phyloP scores from a whole-genome alignment of 2,329 filamentous ascomycete genomes.

The Sporothrix variecibatus region DNA sequence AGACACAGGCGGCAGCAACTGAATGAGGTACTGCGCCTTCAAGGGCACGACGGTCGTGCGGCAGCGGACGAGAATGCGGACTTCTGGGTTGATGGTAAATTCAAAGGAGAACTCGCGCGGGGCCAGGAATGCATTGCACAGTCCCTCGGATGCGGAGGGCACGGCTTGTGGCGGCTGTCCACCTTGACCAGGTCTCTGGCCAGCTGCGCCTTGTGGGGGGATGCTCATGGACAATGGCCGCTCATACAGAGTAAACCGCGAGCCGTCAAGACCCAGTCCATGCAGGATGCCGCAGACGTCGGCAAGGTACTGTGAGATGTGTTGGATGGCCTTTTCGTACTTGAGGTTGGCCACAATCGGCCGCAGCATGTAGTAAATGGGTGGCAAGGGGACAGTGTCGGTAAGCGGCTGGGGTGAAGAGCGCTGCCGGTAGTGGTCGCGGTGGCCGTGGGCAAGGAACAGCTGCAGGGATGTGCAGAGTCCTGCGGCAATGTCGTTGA shows the following conservation, averaged over 20 bases:
- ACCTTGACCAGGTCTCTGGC: slow-evolving; percentile 43
- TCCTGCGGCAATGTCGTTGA: slow-evolving; percentile 57
- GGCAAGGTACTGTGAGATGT: slow-evolving; percentile 46
- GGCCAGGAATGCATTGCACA: slow-evolving; percentile 48
- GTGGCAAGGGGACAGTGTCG: slow-evolving; percentile 43
- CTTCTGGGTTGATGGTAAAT: slow-evolving; percentile 48
- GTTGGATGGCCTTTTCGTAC: slow-evolving; percentile 45
- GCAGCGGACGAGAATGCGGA: slow-evolving; percentile 47
- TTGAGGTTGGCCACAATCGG: slow-evolving; percentile 54
- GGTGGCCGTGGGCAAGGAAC: slow-evolving; percentile 76
- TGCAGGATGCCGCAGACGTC: slow-evolving; percentile 48
- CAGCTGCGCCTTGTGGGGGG: neutral
- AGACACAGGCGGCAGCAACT: slow-evolving; percentile 40
- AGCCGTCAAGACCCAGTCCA: slow-evolving; percentile 26
- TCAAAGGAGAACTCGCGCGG: slow-evolving; percentile 47
- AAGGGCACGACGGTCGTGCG: slow-evolving; percentile 49
- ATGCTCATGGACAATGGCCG: slow-evolving; percentile 25
- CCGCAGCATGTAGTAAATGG: slow-evolving; percentile 53
- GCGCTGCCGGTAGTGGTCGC: slow-evolving; percentile 60
- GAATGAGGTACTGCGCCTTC: slow-evolving; percentile 49
- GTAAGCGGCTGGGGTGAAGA: slow-evolving; percentile 55
- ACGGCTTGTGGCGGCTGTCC: slow-evolving; percentile 32
- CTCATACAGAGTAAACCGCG: slow-evolving; percentile 30
- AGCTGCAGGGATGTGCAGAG: slow-evolving; percentile 70
- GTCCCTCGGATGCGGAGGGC: slow-evolving; percentile 47